Percentiles rank a stretch among this genome's conserved stretches.
Conservation (phyloP, 371 early-diverging fungal species). For the Entomophthora muscae region DNA sequence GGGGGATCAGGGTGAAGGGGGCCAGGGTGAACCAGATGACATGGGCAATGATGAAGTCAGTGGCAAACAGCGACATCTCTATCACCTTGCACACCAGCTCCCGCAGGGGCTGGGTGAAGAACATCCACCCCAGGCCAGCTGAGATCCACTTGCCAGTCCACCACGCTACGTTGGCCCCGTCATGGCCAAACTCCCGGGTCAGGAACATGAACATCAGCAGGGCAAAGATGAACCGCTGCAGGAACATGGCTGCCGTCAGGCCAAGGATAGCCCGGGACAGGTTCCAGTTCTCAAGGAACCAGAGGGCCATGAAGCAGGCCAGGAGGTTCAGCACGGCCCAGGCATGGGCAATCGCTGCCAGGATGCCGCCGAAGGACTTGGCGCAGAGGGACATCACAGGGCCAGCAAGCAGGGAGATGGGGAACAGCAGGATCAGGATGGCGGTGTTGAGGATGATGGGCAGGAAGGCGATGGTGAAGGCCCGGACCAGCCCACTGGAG, state of each 20-base stretch:
- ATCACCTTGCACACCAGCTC: constrained; percentile 72
- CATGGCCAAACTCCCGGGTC: constrained; percentile 67
- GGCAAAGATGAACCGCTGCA: constrained; percentile 54
- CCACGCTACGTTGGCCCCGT: constrained; percentile 70
- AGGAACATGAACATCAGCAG: constrained; percentile 45
- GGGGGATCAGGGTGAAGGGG: constrained; percentile 50
- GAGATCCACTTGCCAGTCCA: constrained; percentile 84
- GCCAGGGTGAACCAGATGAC: constrained; percentile 50
- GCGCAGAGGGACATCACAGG: constrained; percentile 38
- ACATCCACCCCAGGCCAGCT: constrained; percentile 53
- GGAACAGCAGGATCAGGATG: constrained; percentile 41
- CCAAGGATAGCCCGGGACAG: constrained; percentile 42
- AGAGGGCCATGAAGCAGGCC: constrained; percentile 39
- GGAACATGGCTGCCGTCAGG: constrained; percentile 23
- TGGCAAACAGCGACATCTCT: constrained; percentile 68
- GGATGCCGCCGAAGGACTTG: constrained; percentile 46
- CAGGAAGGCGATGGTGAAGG: constrained; percentile 32
- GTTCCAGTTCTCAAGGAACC: constrained; percentile 49
- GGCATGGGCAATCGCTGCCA: constrained; percentile 48
- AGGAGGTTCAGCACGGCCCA: constrained; percentile 43
- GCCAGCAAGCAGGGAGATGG: constrained; percentile 47
- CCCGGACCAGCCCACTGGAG: constrained; percentile 1
- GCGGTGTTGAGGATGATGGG: constrained; percentile 59
- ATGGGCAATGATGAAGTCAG: constrained; percentile 60
- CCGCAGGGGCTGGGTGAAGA: constrained; percentile 49